A percentile compares a stretch with the other conserved stretches of the same genome.
These are phyloP conservation scores for Macrocystidia cucumis DNA, from an alignment of 1,284 basidiomycete genomes.

Conservation along the genomic window DNA sequence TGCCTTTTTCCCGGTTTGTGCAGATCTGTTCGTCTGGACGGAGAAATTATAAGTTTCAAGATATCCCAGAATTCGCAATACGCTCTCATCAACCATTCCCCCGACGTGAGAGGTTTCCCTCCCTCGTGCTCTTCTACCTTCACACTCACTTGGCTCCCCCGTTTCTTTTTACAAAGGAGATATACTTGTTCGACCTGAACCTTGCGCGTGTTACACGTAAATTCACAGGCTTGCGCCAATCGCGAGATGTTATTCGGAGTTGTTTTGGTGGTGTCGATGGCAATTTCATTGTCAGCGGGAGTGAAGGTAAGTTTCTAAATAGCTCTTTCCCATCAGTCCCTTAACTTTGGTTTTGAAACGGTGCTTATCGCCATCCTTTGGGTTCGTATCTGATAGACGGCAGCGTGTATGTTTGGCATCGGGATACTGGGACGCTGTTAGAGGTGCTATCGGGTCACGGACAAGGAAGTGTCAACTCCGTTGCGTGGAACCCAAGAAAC, in stretches of 20 bases:
- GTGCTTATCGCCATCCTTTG: conserved; percentile 1
- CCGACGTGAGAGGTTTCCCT: conserved; percentile 61
- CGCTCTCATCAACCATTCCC: conserved; percentile 82
- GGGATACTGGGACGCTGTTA: conserved; percentile 74
- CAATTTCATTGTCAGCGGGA: conserved; percentile 89
- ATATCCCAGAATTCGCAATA: conserved; percentile 84
- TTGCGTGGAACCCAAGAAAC: conserved; percentile 91
- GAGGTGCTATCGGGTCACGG: conserved; percentile 85
- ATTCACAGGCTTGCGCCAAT: conserved; percentile 79
- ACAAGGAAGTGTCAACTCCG: conserved; percentile 85
- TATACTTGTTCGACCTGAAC: conserved; percentile 81
- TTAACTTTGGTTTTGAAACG: no score
- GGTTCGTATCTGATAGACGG: conserved; percentile 38
- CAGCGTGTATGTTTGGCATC: conserved; percentile 94
- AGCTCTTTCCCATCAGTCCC: conserved; percentile 8
- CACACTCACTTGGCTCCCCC: conserved; percentile 9
- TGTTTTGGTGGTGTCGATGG: conserved; percentile 92
- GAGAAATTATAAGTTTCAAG: conserved; percentile 84
- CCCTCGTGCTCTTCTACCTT: conserved; percentile 7
- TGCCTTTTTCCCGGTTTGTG: conserved; percentile 11
- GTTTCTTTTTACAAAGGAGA: conserved; percentile 50
- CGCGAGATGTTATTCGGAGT: conserved; percentile 79
- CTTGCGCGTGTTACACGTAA: conserved; percentile 65
- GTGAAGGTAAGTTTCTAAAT: conserved; percentile 72
- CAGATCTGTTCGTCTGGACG: conserved; percentile 62